Evolutionary conservation across 768 basidiomycete species (phyloP).

Genomic region (Russula ochroleuca): DNA sequence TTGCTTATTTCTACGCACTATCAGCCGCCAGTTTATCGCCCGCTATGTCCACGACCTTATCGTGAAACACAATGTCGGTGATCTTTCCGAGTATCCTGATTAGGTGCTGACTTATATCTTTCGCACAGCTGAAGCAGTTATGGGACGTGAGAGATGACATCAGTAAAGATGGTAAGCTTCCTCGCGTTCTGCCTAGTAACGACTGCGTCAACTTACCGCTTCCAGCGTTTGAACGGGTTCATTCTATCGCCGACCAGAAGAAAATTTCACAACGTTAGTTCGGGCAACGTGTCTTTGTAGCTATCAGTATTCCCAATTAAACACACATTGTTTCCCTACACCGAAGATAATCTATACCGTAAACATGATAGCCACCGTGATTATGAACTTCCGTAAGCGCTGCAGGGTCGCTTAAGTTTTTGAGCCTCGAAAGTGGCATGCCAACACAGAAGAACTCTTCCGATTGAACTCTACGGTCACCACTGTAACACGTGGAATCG

Average conservation of each 20-base stretch:
- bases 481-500: neutral
- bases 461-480: neutral
- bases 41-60: constrained; percentile 26
- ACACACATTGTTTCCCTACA: neutral
- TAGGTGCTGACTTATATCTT: constrained; percentile 2
- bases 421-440: constrained; percentile 3
- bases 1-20: constrained; percentile 16
- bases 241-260: constrained; percentile 19
- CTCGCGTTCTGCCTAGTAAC: neutral
- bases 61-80: constrained; percentile 24
- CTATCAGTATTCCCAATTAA: constrained; percentile 2
- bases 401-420: neutral
- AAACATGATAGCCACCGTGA: neutral
- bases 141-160: constrained; percentile 21
- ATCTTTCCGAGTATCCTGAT: constrained; percentile 4
- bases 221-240: constrained; percentile 21
- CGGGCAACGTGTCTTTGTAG: neutral
- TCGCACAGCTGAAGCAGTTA: constrained; percentile 17
- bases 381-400: constrained; percentile 10
- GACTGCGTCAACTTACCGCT: neutral
- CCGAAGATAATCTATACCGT: neutral
- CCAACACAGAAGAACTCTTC: neutral
- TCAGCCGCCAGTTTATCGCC: constrained; percentile 25
- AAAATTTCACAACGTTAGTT: constrained; percentile 21
- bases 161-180: constrained; percentile 19